A percentile compares a stretch with the other conserved stretches of the same genome.
Conservation (phyloP, 805 yeast species). For the Metschnikowia peoriensis region DNA sequence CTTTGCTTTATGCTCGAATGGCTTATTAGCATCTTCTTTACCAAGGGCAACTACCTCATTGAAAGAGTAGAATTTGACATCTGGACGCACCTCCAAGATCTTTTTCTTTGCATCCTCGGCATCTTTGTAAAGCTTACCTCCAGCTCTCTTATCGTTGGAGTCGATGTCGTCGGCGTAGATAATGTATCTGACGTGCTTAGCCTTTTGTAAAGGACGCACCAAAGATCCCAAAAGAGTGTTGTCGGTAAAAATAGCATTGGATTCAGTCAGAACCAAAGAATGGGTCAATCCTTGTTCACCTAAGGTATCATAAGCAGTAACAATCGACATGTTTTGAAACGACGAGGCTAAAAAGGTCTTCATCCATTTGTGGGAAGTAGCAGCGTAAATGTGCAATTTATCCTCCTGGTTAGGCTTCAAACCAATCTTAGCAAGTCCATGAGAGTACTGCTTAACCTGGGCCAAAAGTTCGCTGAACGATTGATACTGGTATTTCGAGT, state of each 20-base stretch:
- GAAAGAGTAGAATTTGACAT: slow-evolving; percentile 61
- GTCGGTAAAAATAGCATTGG: slow-evolving; percentile 81
- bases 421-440: slow-evolving; percentile 76
- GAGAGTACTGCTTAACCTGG: slow-evolving; percentile 55
- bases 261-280: slow-evolving; percentile 78
- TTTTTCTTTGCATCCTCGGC: slow-evolving; percentile 59
- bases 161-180: slow-evolving; percentile 67
- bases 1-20: slow-evolving; percentile 43
- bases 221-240: slow-evolving; percentile 66
- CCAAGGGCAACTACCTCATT: slow-evolving; percentile 71
- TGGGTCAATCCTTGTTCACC: slow-evolving; percentile 88
- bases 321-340: slow-evolving; percentile 79
- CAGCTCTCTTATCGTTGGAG: slow-evolving; percentile 59
- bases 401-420: slow-evolving; percentile 57
- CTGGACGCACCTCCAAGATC: slow-evolving; percentile 70
- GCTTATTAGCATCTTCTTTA: slow-evolving; percentile 36
- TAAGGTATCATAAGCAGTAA: slow-evolving; percentile 93
- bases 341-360: slow-evolving; percentile 76
- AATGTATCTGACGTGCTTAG: slow-evolving; percentile 60
- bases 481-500: slow-evolving; percentile 66
- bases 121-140: slow-evolving; percentile 56
- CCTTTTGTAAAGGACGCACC: slow-evolving; percentile 67
- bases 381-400: slow-evolving; percentile 79
- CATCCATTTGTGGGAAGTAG: slow-evolving; percentile 90
- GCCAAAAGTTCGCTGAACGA: slow-evolving; percentile 56